Percentiles rank a stretch among this genome's conserved stretches.
Evolutionary conservation across 73 alveolate genomes (phyloP).

Genomic region (Paramecium primaurelia): DNA sequence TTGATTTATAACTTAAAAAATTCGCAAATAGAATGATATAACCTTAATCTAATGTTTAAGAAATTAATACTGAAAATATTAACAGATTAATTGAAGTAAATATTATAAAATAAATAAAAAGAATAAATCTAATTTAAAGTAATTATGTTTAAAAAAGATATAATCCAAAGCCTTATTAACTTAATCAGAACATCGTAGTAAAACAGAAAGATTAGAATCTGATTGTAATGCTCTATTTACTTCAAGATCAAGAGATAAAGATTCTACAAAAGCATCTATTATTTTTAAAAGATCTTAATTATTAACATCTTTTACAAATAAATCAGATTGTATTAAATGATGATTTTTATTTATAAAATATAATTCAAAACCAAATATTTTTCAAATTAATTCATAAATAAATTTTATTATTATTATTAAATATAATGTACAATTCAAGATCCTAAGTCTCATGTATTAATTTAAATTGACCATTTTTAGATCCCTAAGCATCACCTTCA

Average conservation of each 20-base stretch:
- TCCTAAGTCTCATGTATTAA: not conserved
- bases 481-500: conserved; percentile 13
- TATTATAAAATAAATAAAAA: not conserved
- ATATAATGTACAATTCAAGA: conserved; percentile 6
- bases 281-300: not conserved
- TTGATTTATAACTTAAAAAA: not conserved
- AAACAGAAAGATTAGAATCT: not conserved
- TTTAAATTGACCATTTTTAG: not conserved
- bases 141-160: not conserved
- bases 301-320: not conserved
- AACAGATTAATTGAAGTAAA: not conserved
- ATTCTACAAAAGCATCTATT: not conserved
- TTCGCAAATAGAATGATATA: not conserved
- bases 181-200: not conserved
- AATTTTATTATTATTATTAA: not conserved
- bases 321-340: not conserved
- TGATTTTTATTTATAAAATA: not conserved
- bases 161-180: not conserved
- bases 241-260: not conserved
- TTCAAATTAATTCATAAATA: conserved; percentile 4
- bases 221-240: not conserved
- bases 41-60: not conserved
- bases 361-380: not conserved
- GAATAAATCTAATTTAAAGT: not conserved
- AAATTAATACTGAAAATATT: not conserved